Base-by-base conservation (phyloP, 306 rosid genomes). In the Cercis canadensis region DNA sequence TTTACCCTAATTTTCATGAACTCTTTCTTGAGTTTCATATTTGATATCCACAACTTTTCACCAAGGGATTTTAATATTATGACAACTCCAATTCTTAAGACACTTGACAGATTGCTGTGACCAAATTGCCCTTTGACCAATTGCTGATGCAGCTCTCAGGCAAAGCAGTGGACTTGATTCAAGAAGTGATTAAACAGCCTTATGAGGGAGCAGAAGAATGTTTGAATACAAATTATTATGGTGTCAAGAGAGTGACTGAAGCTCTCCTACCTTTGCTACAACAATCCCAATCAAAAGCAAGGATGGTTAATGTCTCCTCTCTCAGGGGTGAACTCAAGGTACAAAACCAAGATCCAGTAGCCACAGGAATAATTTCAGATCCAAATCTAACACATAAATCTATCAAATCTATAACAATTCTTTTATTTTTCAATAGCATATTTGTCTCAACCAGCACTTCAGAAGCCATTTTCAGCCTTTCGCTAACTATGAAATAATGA, bases 301-400 rank as follows among this genome's bases (percentile, higher is more conserved):
- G 88, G 64, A 77, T 86, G 15, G 86, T 86, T 13, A 86, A 86
- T 72, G 76, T 86, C 43, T 83, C 86, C 69, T 86, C 88, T 37
- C 82, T 75, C 55, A 77, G 87, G 57, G 69, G 90, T 53, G 86
- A 83, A 73, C 81, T 86, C 7, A 86, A 76, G 86, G 90, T 85
- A 68, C 5, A 10, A 52, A 4, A 5, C 5, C 2, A 0, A 52
- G 11, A 52, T 52, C 32, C 8, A 14, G 52, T 1, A 4, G 8
- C 18, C n/a, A 12, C 1, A 44, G 0, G 6, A 3, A 11, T 44
- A 3, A 5, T 45, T 24, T 24, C 29, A 24, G 29, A n/a, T n/a
- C n/a, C n/a, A n/a, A n/a, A n/a, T n/a, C n/a, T n/a, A n/a, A n/a
- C n/a, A n/a, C n/a, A n/a, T n/a, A n/a, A n/a, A n/a, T n/a, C n/a